Conservation (phyloP, 2,329 filamentous ascomycete species). For the Boeremia exigua region DNA sequence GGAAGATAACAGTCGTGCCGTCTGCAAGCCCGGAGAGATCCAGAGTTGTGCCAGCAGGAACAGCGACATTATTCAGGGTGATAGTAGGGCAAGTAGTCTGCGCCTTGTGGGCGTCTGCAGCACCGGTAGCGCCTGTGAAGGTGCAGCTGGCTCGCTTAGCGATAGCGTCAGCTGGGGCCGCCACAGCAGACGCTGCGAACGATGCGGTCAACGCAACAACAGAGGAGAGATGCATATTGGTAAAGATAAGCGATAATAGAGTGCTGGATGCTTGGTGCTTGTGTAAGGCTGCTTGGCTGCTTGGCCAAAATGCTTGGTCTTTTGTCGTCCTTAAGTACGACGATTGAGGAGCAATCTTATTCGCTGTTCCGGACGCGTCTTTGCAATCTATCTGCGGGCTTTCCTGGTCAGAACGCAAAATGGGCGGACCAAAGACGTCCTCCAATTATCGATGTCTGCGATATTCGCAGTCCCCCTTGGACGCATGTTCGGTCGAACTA, state of each 20-base stretch:
- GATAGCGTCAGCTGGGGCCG: slow-evolving; percentile 27
- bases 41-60: slow-evolving; percentile 64
- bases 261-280: slow-evolving; percentile 2
- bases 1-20: slow-evolving; percentile 64
- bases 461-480: not conserved
- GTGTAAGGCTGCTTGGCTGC: slow-evolving; percentile 16
- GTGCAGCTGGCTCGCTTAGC: slow-evolving; percentile 54
- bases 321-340: slow-evolving; percentile 13
- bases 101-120: slow-evolving; percentile 54
- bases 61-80: slow-evolving; percentile 58
- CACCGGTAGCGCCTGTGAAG: slow-evolving; percentile 55
- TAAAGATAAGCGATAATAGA: not conserved
- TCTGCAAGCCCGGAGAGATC: slow-evolving; percentile 61
- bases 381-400: slow-evolving; percentile 10
- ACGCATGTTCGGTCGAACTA: not conserved
- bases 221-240: slow-evolving; percentile 22
- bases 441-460: slow-evolving; percentile 9
- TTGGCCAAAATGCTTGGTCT: slow-evolving; percentile 24
- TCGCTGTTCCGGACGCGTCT: not conserved
- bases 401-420: slow-evolving; percentile 4
- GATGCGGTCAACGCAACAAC: slow-evolving; percentile 23
- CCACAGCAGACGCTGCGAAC: slow-evolving; percentile 29
- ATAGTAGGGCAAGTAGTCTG: slow-evolving; percentile 62
- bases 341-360: not conserved
- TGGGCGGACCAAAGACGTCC: slow-evolving; percentile 3